A percentile compares a stretch with the other conserved stretches of the same genome.
phyloP scores from a whole-genome alignment of 495 filamentous ascomycete species.

The Schizothecium vesticola region DNA sequence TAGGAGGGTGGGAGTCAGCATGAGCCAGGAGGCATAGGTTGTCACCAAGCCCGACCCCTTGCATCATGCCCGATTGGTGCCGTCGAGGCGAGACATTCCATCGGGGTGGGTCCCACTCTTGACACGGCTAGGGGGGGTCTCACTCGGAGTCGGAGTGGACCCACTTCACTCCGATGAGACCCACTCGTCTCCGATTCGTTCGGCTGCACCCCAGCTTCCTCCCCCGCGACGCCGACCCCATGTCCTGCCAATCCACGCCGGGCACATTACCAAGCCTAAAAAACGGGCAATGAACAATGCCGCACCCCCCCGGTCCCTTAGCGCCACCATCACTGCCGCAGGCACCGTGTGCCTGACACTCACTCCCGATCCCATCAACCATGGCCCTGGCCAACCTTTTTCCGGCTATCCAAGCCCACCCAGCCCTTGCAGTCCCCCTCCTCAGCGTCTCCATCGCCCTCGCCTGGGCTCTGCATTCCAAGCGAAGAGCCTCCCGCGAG shows the following conservation, averaged over 20 bases:
- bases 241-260: background rate
- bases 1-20: background rate
- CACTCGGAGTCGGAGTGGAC: constrained; percentile 5
- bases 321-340: background rate
- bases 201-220: background rate
- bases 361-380: background rate
- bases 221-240: background rate
- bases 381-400: background rate
- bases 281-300: background rate
- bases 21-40: background rate
- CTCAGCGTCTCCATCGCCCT: background rate
- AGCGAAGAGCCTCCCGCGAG: background rate
- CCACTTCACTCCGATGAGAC: constrained; percentile 1
- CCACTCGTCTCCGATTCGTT: constrained; percentile 5
- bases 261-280: background rate
- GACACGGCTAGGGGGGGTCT: background rate
- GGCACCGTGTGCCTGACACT: background rate
- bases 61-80: constrained; percentile 1
- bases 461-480: background rate
- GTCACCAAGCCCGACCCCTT: background rate
- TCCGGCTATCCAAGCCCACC: background rate
- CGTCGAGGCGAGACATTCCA: background rate
- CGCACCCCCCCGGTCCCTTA: background rate
- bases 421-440: background rate
- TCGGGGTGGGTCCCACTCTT: background rate